Percentiles rank a stretch among this genome's conserved stretches.
These are phyloP conservation scores for Nicotiana knightiana DNA, from an alignment of 257 asterid genomes.

Conservation along the genomic window DNA sequence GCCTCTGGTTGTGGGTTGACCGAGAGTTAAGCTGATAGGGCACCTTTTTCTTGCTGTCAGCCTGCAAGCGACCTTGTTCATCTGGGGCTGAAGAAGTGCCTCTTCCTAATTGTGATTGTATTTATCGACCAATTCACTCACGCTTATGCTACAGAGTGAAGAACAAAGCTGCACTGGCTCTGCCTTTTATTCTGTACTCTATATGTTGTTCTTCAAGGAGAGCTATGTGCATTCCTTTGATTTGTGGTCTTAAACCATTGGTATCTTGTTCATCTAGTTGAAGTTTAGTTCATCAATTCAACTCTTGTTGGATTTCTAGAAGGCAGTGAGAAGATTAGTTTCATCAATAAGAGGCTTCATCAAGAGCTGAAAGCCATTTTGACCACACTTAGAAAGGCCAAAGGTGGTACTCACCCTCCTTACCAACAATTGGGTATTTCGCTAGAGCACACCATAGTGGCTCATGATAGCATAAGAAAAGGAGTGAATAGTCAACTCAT, in stretches of 20 bases:
- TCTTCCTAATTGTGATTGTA: not conserved
- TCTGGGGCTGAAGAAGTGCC: not conserved
- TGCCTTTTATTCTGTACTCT: not conserved
- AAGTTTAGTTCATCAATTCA: not conserved
- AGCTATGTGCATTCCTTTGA: not conserved
- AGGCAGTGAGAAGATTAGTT: not conserved
- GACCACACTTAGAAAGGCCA: not conserved
- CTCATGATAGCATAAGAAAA: not conserved
- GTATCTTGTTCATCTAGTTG: not conserved
- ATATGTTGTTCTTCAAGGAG: constrained; percentile 1
- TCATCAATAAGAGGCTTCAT: not conserved
- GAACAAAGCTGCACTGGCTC: not conserved
- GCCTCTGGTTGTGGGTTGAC: not conserved
- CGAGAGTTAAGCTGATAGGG: not conserved
- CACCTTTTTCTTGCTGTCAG: not conserved
- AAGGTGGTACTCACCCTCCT: not conserved
- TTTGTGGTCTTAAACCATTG: not conserved
- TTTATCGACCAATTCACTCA: not conserved
- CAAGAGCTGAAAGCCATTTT: not conserved
- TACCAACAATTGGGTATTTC: not conserved
- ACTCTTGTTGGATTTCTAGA: not conserved
- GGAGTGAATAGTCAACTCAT: not conserved
- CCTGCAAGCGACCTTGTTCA: not conserved
- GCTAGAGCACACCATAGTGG: not conserved
- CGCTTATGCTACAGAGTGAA: not conserved